phyloP scores from a whole-genome alignment of 139 green algal genomes.

The Dunaliella sp. region DNA sequence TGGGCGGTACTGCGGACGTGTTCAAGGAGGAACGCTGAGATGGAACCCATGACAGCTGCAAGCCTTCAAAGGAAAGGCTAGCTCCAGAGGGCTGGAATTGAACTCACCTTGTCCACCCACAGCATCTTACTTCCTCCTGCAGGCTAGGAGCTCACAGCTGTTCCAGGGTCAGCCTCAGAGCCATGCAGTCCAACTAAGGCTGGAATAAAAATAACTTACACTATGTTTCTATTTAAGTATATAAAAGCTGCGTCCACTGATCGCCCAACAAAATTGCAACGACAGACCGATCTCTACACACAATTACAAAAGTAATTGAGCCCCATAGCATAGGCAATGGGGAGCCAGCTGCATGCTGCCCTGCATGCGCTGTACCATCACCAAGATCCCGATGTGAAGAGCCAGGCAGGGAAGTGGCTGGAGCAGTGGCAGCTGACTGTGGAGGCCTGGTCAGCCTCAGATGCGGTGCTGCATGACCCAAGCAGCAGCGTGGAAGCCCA shows the following conservation, averaged over 20 bases:
- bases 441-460: constrained; percentile 70
- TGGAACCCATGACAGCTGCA: too few species aligned
- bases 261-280: too few species aligned
- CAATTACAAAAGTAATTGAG: too few species aligned
- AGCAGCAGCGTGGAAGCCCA: constrained; percentile 66
- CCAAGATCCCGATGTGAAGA: constrained; percentile 54
- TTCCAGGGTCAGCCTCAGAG: too few species aligned
- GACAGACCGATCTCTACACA: too few species aligned
- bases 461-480: constrained; percentile 73
- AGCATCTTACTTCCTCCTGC: too few species aligned
- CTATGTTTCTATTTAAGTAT: too few species aligned
- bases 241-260: too few species aligned
- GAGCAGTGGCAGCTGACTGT: constrained; percentile 77
- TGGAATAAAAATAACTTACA: too few species aligned
- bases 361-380: constrained; percentile 83
- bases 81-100: neutral
- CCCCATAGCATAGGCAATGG: too few species aligned
- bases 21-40: neutral
- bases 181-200: too few species aligned
- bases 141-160: too few species aligned
- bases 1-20: constrained; percentile 80
- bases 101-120: constrained; percentile 74
- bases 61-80: neutral
- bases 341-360: constrained; percentile 62
- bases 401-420: constrained; percentile 75